Percentiles rank a stretch among this genome's conserved stretches.
These are phyloP conservation scores for Vitis rupestris DNA, from an alignment of 164 flowering plant genomes.

Conservation along the genomic window DNA sequence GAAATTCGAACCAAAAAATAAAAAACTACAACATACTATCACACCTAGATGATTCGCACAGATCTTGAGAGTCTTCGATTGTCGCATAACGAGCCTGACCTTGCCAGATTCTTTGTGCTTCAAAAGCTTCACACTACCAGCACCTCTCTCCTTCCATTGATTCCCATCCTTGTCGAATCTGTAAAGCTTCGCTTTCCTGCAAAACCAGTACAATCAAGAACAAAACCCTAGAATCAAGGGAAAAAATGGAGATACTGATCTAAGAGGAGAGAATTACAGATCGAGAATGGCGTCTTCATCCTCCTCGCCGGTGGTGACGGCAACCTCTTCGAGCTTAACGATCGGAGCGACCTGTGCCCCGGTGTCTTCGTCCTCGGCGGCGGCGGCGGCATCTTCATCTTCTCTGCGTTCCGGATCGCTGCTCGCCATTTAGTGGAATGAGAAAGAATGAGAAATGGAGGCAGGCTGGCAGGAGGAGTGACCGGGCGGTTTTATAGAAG, in stretches of 20 bases:
- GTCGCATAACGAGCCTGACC: constrained; percentile 70
- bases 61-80: constrained; percentile 71
- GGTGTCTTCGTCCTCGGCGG: constrained; percentile 79
- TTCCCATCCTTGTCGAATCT: constrained; percentile 64
- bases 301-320: constrained; percentile 85
- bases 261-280: constrained; percentile 34
- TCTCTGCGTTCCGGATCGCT: constrained; percentile 49
- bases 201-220: not conserved
- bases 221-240: constrained; percentile 1
- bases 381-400: constrained; percentile 44
- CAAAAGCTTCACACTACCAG: constrained; percentile 60
- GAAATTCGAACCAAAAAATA: not conserved
- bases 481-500: not conserved
- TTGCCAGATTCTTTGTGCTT: constrained; percentile 60
- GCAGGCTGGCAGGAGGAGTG: not conserved
- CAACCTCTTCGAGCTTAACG: constrained; percentile 77
- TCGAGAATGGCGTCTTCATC: constrained; percentile 70
- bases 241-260: not conserved
- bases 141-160: constrained; percentile 81
- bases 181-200: constrained; percentile 66
- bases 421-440: constrained; percentile 33
- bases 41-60: constrained; percentile 69
- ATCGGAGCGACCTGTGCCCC: constrained; percentile 92
- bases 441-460: not conserved
- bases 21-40: constrained; percentile 7